Base-by-base conservation (phyloP, 73 alveolate species). In the Symbiodinium natans region DNA sequence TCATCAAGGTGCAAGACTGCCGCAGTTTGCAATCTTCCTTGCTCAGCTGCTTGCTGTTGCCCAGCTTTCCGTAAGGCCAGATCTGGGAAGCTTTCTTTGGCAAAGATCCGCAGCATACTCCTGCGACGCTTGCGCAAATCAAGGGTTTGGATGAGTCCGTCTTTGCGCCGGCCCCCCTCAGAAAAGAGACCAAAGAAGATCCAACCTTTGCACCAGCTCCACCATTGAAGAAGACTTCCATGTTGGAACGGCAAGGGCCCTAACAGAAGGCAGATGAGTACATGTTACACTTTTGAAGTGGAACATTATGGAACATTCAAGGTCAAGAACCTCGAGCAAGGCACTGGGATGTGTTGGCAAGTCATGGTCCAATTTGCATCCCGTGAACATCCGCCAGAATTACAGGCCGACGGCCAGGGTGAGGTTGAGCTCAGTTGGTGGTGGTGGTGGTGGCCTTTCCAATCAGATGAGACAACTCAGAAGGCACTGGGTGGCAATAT, bases 391-490 rank as follows among this genome's bases (percentile, higher is more conserved):
- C 68, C 21, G 68, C 10, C 21, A 52, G 21, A 52, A 43, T 21
- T 0, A 17, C 68, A 52, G 68, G 68, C 21, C 68, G 68, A 52
- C 27, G 68, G 68, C 68, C 13, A 63, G 36, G 77, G 77, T 9
- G 95, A 88, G 73, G 82, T 29, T 4, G 95, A 88, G 48, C 33
- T 59, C 36, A 59, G 86, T 80, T 90, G 97, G 97, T 73, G 73
- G 97, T 73, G 75, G 40, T 90, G 97, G 97, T 41, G 77, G 88
- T 90, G 97, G 97, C 97, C 97, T 2, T 90, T 90, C 48, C 97
- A 39, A 42, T 90, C 97, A 27, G 88, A 39, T 7, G 95, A 88
- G 74, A 41, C 97, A 2, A 39, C 15, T 1, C 97, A 90, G 95
- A 88, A 88, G 95, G 95, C 41, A 56, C 95, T 3, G 19, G 17